These are phyloP conservation scores for Thermothielavioides terrestris DNA, from an alignment of 495 filamentous ascomycete species.

Conservation along the genomic window DNA sequence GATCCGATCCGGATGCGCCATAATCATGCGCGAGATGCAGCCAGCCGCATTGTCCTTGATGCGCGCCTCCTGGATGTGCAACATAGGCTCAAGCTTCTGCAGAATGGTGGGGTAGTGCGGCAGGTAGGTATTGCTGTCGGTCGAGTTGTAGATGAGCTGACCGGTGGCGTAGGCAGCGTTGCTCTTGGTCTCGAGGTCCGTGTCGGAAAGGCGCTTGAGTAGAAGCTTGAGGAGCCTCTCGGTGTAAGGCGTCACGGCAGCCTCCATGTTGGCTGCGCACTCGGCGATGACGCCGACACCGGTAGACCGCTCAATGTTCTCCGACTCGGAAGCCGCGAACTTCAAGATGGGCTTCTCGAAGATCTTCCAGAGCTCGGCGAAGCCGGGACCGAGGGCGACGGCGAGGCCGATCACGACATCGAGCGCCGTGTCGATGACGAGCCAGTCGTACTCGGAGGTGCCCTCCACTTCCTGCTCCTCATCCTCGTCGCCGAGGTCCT, in stretches of 20 bases:
- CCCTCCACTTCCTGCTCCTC: slow-evolving; percentile 59
- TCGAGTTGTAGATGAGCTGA: slow-evolving; percentile 70
- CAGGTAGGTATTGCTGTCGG: slow-evolving; percentile 59
- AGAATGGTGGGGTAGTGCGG: slow-evolving; percentile 70
- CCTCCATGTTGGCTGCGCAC: slow-evolving; percentile 79
- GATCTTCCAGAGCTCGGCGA: slow-evolving; percentile 81
- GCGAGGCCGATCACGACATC: slow-evolving; percentile 81
- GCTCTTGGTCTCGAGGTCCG: slow-evolving; percentile 86
- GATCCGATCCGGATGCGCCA: slow-evolving; percentile 66
- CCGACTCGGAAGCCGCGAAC: slow-evolving; percentile 68
- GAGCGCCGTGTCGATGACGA: slow-evolving; percentile 86
- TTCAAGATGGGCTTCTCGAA: slow-evolving; percentile 86
- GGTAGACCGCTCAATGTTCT: slow-evolving; percentile 76
- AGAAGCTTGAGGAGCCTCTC: slow-evolving; percentile 66
- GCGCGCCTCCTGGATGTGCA: slow-evolving; percentile 64
- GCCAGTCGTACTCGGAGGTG: slow-evolving; percentile 94
- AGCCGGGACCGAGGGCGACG: slow-evolving; percentile 69
- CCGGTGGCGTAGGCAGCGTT: slow-evolving; percentile 90
- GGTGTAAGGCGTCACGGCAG: slow-evolving; percentile 68
- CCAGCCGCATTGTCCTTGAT: slow-evolving; percentile 90
- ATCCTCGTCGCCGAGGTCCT: slow-evolving; percentile 73
- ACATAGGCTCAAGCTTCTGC: slow-evolving; percentile 70
- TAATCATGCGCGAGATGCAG: slow-evolving; percentile 86
- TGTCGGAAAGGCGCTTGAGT: slow-evolving; percentile 77
- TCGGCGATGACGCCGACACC: slow-evolving; percentile 89